These are phyloP conservation scores for Filosporella fistucella DNA, from an alignment of 495 filamentous ascomycete genomes.

Conservation along the genomic window DNA sequence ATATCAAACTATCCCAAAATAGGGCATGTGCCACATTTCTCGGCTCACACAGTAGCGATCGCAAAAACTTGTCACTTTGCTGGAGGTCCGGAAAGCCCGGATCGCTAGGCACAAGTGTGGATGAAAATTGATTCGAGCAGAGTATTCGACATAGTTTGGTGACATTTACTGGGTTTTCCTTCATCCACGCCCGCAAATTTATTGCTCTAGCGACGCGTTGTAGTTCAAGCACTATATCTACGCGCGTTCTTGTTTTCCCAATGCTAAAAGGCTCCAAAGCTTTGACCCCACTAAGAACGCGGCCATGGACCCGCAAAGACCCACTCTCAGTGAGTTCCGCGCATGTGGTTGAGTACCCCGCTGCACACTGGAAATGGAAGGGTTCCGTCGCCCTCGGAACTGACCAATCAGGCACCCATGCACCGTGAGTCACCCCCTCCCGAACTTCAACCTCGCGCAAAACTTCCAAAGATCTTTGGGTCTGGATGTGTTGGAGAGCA, in stretches of 20 bases:
- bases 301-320: not conserved
- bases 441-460: not conserved
- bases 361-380: not conserved
- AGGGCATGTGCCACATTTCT: not conserved
- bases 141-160: not conserved
- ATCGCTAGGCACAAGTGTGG: not conserved
- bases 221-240: not conserved
- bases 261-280: not conserved
- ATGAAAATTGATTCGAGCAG: not conserved
- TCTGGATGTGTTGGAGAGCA: not conserved
- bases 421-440: not conserved
- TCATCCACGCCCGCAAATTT: not conserved
- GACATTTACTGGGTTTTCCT: not conserved
- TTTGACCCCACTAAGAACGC: not conserved
- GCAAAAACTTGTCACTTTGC: not conserved
- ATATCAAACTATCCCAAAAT: not conserved
- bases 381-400: not conserved
- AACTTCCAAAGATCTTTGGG: not conserved
- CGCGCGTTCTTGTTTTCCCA: not conserved
- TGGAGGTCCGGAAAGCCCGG: not conserved
- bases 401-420: slow-evolving; percentile 11
- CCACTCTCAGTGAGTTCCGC: not conserved
- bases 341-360: not conserved
- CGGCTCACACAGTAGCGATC: not conserved
- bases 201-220: not conserved